Percentiles rank a stretch among this genome's conserved stretches.
Evolutionary conservation across 2,329 filamentous ascomycete species (phyloP).

Genomic region (Stagonosporopsis cucurbitacearum): DNA sequence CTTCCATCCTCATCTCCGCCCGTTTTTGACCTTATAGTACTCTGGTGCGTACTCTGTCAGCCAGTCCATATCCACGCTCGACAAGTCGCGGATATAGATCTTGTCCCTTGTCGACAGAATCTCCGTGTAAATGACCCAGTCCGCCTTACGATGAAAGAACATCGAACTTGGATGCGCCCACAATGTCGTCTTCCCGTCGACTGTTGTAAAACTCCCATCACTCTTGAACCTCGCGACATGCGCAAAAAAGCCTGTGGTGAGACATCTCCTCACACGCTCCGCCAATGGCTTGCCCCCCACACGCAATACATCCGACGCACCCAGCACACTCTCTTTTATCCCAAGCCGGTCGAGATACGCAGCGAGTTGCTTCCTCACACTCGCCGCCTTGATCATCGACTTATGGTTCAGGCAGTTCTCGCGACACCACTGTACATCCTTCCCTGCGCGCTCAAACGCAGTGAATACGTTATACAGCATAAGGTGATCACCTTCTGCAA

Average conservation of each 20-base stretch:
- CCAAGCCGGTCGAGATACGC: constrained; percentile 87
- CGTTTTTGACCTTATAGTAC: constrained; percentile 54
- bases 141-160: constrained; percentile 95
- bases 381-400: constrained; percentile 79
- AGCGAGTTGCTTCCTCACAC: constrained; percentile 83
- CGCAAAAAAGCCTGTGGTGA: constrained; percentile 90
- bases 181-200: constrained; percentile 78
- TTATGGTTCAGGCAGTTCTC: constrained; percentile 89
- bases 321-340: constrained; percentile 62
- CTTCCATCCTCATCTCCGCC: constrained; percentile 11
- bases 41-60: constrained; percentile 85
- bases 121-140: constrained; percentile 96
- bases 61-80: constrained; percentile 94
- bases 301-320: constrained; percentile 45
- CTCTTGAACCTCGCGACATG: constrained; percentile 93
- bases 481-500: constrained; percentile 91
- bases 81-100: constrained; percentile 88
- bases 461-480: constrained; percentile 94
- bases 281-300: constrained; percentile 59
- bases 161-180: constrained; percentile 90
- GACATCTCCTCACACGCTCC: constrained; percentile 81
- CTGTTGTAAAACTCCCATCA: constrained; percentile 86
- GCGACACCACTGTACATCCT: constrained; percentile 83
- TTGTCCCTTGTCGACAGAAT: constrained; percentile 88
- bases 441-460: constrained; percentile 81